A percentile compares a stretch with the other conserved stretches of the same genome.
Evolutionary conservation across 257 asterid species (phyloP).

Genomic region (Anisodus tanguticus): DNA sequence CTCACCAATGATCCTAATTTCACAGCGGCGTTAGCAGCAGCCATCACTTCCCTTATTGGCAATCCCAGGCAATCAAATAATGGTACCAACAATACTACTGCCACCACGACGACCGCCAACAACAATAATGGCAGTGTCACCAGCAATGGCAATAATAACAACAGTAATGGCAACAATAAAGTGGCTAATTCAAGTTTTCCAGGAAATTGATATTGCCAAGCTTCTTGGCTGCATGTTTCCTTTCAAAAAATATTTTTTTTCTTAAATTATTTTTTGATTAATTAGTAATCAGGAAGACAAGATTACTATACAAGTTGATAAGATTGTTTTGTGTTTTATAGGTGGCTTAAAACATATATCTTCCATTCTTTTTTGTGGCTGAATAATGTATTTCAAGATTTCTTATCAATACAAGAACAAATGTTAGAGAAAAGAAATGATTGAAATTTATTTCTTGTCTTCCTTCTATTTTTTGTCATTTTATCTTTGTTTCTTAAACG

Average conservation of each 20-base stretch:
- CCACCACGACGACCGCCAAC: slow-evolving; percentile 23
- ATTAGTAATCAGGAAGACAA: not conserved
- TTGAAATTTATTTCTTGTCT: not conserved
- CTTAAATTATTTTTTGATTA: not conserved
- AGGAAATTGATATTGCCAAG: slow-evolving; percentile 38
- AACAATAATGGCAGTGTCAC: slow-evolving; percentile 46
- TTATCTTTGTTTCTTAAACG: not conserved
- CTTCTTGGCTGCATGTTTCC: slow-evolving; percentile 17
- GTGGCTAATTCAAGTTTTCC: slow-evolving; percentile 45
- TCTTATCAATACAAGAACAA: slow-evolving; percentile 25
- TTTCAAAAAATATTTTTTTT: not conserved
- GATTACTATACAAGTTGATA: slow-evolving; percentile 25
- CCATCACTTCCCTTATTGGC: slow-evolving; percentile 66
- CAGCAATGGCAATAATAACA: slow-evolving; percentile 41
- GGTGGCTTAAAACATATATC: slow-evolving; percentile 16
- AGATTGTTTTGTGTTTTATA: slow-evolving; percentile 25
- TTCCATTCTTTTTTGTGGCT: slow-evolving; percentile 15
- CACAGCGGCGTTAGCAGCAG: slow-evolving; percentile 78
- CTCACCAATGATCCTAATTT: slow-evolving; percentile 79
- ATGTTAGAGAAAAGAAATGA: slow-evolving; percentile 12
- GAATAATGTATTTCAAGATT: slow-evolving; percentile 30
- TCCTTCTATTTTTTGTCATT: not conserved
- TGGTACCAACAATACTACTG: slow-evolving; percentile 32
- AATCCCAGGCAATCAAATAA: slow-evolving; percentile 48
- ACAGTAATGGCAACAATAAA: slow-evolving; percentile 55